Evolutionary conservation across 148 eudicot species (phyloP).

Genomic region (Vaccinium myrtillus): DNA sequence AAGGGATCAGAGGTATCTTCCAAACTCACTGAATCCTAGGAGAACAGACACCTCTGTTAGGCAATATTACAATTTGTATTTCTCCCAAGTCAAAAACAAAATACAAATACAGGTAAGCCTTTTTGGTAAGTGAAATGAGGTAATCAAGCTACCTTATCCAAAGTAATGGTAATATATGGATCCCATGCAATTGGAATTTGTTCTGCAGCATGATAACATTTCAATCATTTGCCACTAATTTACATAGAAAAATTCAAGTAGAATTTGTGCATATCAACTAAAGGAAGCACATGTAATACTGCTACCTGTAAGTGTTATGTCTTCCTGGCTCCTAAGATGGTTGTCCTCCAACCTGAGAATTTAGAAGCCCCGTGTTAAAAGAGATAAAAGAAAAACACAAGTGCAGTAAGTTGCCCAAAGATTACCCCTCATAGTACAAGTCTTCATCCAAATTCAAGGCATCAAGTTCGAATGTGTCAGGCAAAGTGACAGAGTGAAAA

Average conservation of each 20-base stretch:
- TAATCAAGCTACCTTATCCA: constrained; percentile 54
- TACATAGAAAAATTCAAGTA: not conserved
- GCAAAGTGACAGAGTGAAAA: constrained; percentile 72
- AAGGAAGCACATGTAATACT: not conserved
- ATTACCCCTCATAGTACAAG: constrained; percentile 37
- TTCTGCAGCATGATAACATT: constrained; percentile 31
- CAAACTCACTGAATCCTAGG: constrained; percentile 16
- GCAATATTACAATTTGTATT: not conserved
- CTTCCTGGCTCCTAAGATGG: constrained; percentile 59
- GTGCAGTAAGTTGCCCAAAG: not conserved
- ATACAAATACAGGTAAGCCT: not conserved
- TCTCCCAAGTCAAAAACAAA: not conserved
- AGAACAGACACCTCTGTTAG: not conserved
- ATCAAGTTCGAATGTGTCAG: constrained; percentile 75
- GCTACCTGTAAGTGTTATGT: constrained; percentile 61
- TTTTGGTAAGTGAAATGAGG: not conserved
- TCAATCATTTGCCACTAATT: not conserved
- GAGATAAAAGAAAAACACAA: not conserved
- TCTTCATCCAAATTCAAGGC: constrained; percentile 49
- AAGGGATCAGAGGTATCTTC: constrained; percentile 23
- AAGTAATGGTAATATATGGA: constrained; percentile 59
- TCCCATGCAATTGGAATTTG: constrained; percentile 50
- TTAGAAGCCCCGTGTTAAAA: constrained; percentile 1
- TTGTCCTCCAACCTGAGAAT: constrained; percentile 51
- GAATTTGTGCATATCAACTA: not conserved